Evolutionary conservation across 306 rosid species (phyloP).

Genomic region (Acacia acuminata): DNA sequence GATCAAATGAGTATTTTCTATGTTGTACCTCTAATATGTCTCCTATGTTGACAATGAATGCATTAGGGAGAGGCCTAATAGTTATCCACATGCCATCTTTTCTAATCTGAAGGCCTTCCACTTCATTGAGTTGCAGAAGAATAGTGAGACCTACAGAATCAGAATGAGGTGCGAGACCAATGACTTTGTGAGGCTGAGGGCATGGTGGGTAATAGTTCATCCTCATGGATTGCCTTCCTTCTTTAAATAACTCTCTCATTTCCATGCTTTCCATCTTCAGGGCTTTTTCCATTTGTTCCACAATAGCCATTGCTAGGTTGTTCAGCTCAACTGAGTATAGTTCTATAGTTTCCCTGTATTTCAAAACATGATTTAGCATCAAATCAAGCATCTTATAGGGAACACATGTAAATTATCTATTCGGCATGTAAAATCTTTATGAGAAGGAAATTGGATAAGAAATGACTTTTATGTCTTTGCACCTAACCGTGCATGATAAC

Average conservation of each 20-base stretch:
- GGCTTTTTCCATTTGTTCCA: neutral
- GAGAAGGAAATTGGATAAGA: neutral
- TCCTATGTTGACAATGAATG: slow-evolving; percentile 47
- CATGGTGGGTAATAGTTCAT: slow-evolving; percentile 56
- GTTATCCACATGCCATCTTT: slow-evolving; percentile 44
- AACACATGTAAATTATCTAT: neutral
- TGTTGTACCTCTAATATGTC: slow-evolving; percentile 1
- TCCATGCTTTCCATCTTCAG: slow-evolving; percentile 28
- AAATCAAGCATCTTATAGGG: neutral
- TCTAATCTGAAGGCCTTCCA: slow-evolving; percentile 44
- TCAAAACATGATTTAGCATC: neutral
- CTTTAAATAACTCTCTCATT: slow-evolving; percentile 37
- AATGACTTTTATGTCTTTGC: neutral
- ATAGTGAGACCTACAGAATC: slow-evolving; percentile 38
- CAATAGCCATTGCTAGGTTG: slow-evolving; percentile 8
- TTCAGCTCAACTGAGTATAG: slow-evolving; percentile 22
- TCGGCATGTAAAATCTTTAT: neutral
- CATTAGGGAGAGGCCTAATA: slow-evolving; percentile 39
- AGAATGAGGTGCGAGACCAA: slow-evolving; percentile 32
- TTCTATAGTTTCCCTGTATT: slow-evolving; percentile 54
- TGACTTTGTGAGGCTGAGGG: slow-evolving; percentile 35
- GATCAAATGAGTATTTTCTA: no score
- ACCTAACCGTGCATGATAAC: neutral
- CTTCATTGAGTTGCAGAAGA: slow-evolving; percentile 41
- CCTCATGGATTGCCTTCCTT: slow-evolving; percentile 36